Evolutionary conservation across 352 stramenopile genomes (phyloP), one percentile per base, ranked within the genome.

Genomic region (Plasmopara muralis): DNA sequence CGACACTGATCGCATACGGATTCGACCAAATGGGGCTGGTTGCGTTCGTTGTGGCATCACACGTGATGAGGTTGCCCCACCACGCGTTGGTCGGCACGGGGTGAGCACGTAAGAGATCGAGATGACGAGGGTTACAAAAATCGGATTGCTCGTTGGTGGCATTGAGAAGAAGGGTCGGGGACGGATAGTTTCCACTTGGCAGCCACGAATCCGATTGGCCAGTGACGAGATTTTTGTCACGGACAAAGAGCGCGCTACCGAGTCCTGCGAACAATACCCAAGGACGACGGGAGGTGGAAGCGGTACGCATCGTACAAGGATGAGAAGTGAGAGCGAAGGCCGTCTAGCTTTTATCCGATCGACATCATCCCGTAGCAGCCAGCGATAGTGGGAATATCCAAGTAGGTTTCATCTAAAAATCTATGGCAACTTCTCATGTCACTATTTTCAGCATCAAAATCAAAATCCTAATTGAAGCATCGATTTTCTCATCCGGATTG

Each of bases 11-110:
- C 0, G 81, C 74, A 30, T 78, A 88, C 46, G 81, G 78, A 38
- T 92, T 82, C 10, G 75, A 37, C 81, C 81, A 92, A 30, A 89
- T 68, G 3, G 78, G 76, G 31, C 53, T 35, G 28, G 73, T 82
- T 29, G 60, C 56, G 55, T 88, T 81, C 13, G 70, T 70, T 15
- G 34, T 62, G 9, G 55, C 29, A 41, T 85, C 72, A 34, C 76
- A 85, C 25, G 73, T 82, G 39, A 92, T 57, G 53, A 92, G 68
- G 53, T 92, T 92, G n/a, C 71, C 78, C 81, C 81, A 92, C 81
- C 81, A 92, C 1, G 60, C 62, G 33, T 92, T 92, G 31, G 81
- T 92, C 18, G 81, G 81, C 39, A 92, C 85, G 1, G 78, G 64
- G 16, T 64, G 54, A 13, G 60, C 70, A 14, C 49, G 54, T 9